Conservation (phyloP, 345 rosid genomes). For the Melaleuca quinquenervia region DNA sequence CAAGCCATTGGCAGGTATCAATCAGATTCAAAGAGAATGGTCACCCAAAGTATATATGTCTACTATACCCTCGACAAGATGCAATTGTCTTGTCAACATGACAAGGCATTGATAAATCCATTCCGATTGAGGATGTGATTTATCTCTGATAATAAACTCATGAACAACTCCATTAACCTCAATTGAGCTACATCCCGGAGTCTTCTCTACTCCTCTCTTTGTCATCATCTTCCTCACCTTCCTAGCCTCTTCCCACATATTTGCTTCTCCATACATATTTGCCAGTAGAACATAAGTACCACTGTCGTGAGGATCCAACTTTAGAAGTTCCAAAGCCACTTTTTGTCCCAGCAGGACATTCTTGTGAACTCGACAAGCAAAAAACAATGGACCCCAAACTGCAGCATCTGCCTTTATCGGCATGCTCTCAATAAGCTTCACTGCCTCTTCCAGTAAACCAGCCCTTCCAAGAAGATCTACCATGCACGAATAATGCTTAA, state of each 20-base stretch:
- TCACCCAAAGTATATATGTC: neutral
- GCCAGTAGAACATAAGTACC: constrained; percentile 76
- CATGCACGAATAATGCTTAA: constrained; percentile 86
- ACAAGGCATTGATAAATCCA: constrained; percentile 46
- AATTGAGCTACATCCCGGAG: constrained; percentile 68
- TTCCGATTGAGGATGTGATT: constrained; percentile 37
- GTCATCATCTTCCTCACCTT: constrained; percentile 56
- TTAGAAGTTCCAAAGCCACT: constrained; percentile 67
- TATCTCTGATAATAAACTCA: constrained; percentile 71
- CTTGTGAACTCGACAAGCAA: constrained; percentile 63
- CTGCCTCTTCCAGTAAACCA: constrained; percentile 71
- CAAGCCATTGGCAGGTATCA: neutral
- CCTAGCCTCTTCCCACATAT: constrained; percentile 63
- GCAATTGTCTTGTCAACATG: constrained; percentile 31
- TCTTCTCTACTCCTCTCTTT: constrained; percentile 67
- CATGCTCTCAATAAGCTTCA: constrained; percentile 54
- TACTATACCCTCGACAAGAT: constrained; percentile 6
- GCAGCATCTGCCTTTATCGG: constrained; percentile 64
- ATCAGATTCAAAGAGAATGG: constrained; percentile 1
- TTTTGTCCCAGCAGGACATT: constrained; percentile 55
- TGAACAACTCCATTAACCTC: constrained; percentile 49
- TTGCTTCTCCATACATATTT: constrained; percentile 64
- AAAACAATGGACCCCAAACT: constrained; percentile 79
- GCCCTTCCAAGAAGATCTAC: constrained; percentile 84
- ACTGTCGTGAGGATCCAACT: constrained; percentile 68